Evolutionary conservation across 192 early-diverging fungal genomes (phyloP), one percentile per base, ranked within the genome.

Genomic region (Physocladia obscura): DNA sequence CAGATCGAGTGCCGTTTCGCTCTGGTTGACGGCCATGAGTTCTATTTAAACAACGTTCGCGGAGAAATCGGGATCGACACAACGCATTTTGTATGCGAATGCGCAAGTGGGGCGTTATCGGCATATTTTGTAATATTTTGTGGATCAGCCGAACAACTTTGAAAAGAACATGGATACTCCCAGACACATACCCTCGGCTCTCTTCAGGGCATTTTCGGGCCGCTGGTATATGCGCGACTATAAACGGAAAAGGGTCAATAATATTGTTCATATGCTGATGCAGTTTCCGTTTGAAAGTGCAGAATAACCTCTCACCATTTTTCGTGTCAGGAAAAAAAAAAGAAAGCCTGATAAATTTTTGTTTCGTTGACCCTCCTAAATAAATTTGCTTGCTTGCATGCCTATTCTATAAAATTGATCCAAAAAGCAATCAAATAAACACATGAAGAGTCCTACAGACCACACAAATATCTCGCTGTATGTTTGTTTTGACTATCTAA

Each of bases 161-260:
- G 3, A 8, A 11, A 11, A 57, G 57, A 29, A n/a, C n/a, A n/a
- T n/a, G n/a, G n/a, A n/a, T n/a, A n/a, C n/a, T n/a, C n/a, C n/a
- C 19, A 22, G 2, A 65, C 17, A 40, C 61, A 19, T 35, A 91
- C 91, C 92, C 70, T 95, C 91, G 30, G 92, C 91, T 55, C 91
- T 81, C 83, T 93, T 92, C 47, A 95, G 87, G 64, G 92, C 92
- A 67, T 92, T 93, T 71, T 95, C 93, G 17, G 92, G 92, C 57
- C 83, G 80, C 60, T 87, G 77, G 73, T 87, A 88, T 34, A 77
- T 74, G 8, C 67, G 75, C 37, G 76, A 69, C 79, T 71, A 27
- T 26, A 27, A 54, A n/a, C 15, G 47, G n/a, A 67, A 44, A n/a
- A 27, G 31, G n/a, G n/a, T n/a, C n/a, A n/a, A n/a, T n/a, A n/a